Evolutionary conservation across 2,329 filamentous ascomycete species (phyloP).

Genomic region (Pseudocercospora pini-densiflorae): DNA sequence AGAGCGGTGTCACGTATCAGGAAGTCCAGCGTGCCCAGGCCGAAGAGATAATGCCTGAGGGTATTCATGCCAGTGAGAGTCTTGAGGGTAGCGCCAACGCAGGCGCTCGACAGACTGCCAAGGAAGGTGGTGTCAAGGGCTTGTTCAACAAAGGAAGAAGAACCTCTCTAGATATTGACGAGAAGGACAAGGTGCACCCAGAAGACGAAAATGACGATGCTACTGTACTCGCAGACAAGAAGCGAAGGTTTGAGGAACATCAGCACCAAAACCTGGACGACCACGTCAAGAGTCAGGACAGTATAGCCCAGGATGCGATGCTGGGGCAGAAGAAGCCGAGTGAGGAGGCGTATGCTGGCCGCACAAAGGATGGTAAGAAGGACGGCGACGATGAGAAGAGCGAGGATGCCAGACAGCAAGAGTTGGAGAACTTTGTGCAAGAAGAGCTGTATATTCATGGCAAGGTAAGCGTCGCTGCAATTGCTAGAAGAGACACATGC

Average conservation of each 20-base stretch:
- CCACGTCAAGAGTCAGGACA: conserved; percentile 49
- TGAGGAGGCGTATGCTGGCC: conserved; percentile 77
- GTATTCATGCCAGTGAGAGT: conserved; percentile 62
- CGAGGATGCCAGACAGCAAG: conserved; percentile 65
- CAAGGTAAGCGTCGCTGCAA: conserved; percentile 61
- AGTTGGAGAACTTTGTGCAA: conserved; percentile 88
- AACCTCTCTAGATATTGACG: conserved; percentile 25
- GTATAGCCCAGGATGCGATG: conserved; percentile 82
- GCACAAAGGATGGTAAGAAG: conserved; percentile 27
- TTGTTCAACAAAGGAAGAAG: conserved; percentile 43
- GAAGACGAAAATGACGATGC: conserved; percentile 25
- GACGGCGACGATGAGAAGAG: conserved; percentile 32
- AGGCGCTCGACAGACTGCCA: conserved; percentile 40
- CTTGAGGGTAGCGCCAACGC: conserved; percentile 30
- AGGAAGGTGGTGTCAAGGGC: conserved; percentile 29
- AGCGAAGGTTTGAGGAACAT: conserved; percentile 30
- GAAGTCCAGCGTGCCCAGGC: conserved; percentile 87
- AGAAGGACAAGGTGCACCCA: conserved; percentile 27
- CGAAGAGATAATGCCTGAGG: conserved; percentile 81
- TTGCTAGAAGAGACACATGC: not conserved
- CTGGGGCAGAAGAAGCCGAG: conserved; percentile 65
- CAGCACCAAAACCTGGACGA: conserved; percentile 30
- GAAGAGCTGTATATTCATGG: conserved; percentile 96
- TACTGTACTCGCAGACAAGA: conserved; percentile 25
- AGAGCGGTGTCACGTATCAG: conserved; percentile 81